Evolutionary conservation across 768 basidiomycete genomes (phyloP).

Genomic region (Kwoniella europaea): DNA sequence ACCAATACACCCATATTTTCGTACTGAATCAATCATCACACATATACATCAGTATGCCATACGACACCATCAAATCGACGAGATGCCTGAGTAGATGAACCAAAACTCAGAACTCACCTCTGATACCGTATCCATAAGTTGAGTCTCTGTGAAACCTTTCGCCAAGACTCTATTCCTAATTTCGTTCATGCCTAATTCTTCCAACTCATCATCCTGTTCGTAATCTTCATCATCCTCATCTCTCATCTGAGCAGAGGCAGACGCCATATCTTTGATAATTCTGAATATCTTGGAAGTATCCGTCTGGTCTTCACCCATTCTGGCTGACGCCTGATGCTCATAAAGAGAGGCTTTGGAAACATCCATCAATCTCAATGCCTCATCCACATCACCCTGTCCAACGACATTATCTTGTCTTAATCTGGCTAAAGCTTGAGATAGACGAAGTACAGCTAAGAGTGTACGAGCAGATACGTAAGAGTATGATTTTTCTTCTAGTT

Average conservation of each 20-base stretch:
- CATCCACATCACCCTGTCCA: conserved; percentile 86
- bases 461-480: conserved; percentile 96
- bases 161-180: conserved; percentile 82
- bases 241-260: conserved; percentile 48
- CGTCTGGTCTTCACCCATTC: conserved; percentile 73
- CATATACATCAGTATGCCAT: not conserved
- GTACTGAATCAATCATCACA: conserved; percentile 63
- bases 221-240: conserved; percentile 64
- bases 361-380: conserved; percentile 95
- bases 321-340: conserved; percentile 66
- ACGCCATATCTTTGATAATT: conserved; percentile 84
- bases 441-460: conserved; percentile 87
- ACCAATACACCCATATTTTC: conserved; percentile 80
- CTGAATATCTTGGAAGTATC: conserved; percentile 83
- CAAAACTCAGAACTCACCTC: conserved; percentile 64
- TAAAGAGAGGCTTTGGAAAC: conserved; percentile 89
- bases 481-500: conserved; percentile 82
- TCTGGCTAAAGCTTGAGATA: conserved; percentile 92
- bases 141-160: conserved; percentile 87
- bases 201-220: conserved; percentile 66
- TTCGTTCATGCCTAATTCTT: conserved; percentile 81
- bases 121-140: conserved; percentile 81
- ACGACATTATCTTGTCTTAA: conserved; percentile 82
- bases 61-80: not conserved
- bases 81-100: too few relatives aligned